phyloP scores from a whole-genome alignment of 1,284 basidiomycete genomes.

The Athelia sp. region DNA sequence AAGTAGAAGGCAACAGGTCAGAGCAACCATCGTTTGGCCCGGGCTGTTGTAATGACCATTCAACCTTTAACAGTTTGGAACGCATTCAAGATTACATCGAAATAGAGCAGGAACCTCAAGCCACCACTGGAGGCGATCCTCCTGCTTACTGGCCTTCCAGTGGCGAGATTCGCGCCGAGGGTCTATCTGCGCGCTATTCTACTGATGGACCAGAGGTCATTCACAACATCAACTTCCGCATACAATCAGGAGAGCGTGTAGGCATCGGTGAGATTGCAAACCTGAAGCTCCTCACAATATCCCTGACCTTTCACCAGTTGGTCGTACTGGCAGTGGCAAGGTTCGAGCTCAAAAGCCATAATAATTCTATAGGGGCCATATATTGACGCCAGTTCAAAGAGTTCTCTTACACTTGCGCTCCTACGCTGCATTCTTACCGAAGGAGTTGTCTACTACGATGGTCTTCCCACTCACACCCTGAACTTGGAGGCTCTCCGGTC shows the following conservation, averaged over 20 bases:
- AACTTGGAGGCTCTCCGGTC: constrained; percentile 63
- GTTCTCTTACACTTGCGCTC: constrained; percentile 45
- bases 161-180: constrained; percentile 61
- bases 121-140: constrained; percentile 45
- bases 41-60: background rate
- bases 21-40: background rate
- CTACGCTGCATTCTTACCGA: constrained; percentile 53
- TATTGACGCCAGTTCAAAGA: constrained; percentile 36
- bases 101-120: constrained; percentile 67
- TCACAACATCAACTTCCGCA: constrained; percentile 47
- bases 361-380: background rate
- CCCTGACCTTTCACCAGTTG: constrained; percentile 34
- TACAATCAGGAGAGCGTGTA: constrained; percentile 56
- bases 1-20: constrained; percentile 28
- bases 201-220: constrained; percentile 45
- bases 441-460: constrained; percentile 52
- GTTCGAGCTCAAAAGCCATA: constrained; percentile 20
- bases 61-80: constrained; percentile 42
- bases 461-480: constrained; percentile 36
- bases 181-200: constrained; percentile 54
- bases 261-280: constrained; percentile 46
- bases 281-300: background rate
- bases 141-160: constrained; percentile 79
- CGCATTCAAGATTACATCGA: constrained; percentile 68
- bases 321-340: constrained; percentile 75